phyloP scores from a whole-genome alignment of 2,329 filamentous ascomycete genomes.

The Diplodia mutila region DNA sequence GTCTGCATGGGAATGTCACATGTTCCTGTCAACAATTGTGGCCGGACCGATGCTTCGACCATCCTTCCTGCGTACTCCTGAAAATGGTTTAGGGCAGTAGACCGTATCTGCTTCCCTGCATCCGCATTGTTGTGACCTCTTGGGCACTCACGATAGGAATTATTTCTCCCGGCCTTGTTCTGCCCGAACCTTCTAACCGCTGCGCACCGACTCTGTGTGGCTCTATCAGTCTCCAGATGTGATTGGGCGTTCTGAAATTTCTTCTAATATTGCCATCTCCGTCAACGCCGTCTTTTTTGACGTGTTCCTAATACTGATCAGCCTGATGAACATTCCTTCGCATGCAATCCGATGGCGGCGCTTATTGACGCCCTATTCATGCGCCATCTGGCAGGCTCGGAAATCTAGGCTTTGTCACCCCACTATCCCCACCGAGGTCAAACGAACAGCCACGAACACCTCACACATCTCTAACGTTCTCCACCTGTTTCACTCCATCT shows the following conservation, averaged over 20 bases:
- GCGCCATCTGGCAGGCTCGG: constrained; percentile 22
- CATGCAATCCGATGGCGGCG: constrained; percentile 7
- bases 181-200: constrained; percentile 3
- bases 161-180: not conserved
- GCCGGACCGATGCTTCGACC: not conserved
- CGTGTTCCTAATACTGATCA: constrained; percentile 18
- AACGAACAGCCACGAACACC: constrained; percentile 19
- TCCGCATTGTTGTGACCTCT: not conserved
- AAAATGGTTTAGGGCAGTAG: not conserved
- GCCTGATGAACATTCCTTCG: not conserved
- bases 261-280: constrained; percentile 11
- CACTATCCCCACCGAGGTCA: constrained; percentile 19
- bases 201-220: constrained; percentile 16
- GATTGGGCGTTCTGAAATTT: constrained; percentile 6
- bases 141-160: constrained; percentile 2
- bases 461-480: constrained; percentile 19
- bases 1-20: not conserved
- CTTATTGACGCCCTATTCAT: constrained; percentile 8
- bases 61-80: not conserved
- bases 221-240: not conserved
- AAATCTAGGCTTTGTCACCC: constrained; percentile 19
- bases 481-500: constrained; percentile 10
- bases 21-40: not conserved
- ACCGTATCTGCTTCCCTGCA: not conserved
- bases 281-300: constrained; percentile 7